Percentiles rank a stretch among this genome's conserved stretches.
These are phyloP conservation scores for Whalleya microplaca DNA, from an alignment of 2,329 filamentous ascomycete species.

Conservation along the genomic window DNA sequence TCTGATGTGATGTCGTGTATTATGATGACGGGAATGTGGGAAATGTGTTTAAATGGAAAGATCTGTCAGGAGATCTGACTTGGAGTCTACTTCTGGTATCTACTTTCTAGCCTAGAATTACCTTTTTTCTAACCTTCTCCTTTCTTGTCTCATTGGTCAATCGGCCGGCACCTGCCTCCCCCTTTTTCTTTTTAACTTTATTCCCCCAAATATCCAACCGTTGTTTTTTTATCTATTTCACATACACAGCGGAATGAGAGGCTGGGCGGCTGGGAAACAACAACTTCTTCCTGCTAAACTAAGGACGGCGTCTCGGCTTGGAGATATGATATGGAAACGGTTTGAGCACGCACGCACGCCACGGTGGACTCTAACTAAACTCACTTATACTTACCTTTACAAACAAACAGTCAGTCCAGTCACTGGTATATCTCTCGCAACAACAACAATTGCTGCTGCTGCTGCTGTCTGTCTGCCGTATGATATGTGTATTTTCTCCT, in stretches of 20 bases:
- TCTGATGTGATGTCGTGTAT: slow-evolving; percentile 21
- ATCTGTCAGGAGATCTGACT: slow-evolving; percentile 5
- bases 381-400: no score
- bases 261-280: slow-evolving; percentile 20
- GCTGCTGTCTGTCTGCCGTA: slow-evolving; percentile 8
- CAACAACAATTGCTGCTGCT: slow-evolving; percentile 11
- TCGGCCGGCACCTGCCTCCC: slow-evolving; percentile 13
- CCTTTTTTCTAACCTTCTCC: slow-evolving; percentile 8
- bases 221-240: no score
- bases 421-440: background rate
- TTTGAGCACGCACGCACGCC: slow-evolving; percentile 2
- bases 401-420: background rate
- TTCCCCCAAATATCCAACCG: slow-evolving; percentile 15
- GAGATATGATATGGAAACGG: slow-evolving; percentile 24
- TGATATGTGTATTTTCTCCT: slow-evolving; percentile 16
- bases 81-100: slow-evolving; percentile 25
- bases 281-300: no score
- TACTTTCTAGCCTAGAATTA: slow-evolving; percentile 27
- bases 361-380: slow-evolving; percentile 10
- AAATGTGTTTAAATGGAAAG: slow-evolving; percentile 21
- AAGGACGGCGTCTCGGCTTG: slow-evolving; percentile 27
- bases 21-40: slow-evolving; percentile 27
- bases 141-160: slow-evolving; percentile 13
- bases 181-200: slow-evolving; percentile 17
- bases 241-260: slow-evolving; percentile 12